Conservation (phyloP, 2,329 filamentous ascomycete genomes). For the Bipolaris gigantea region DNA sequence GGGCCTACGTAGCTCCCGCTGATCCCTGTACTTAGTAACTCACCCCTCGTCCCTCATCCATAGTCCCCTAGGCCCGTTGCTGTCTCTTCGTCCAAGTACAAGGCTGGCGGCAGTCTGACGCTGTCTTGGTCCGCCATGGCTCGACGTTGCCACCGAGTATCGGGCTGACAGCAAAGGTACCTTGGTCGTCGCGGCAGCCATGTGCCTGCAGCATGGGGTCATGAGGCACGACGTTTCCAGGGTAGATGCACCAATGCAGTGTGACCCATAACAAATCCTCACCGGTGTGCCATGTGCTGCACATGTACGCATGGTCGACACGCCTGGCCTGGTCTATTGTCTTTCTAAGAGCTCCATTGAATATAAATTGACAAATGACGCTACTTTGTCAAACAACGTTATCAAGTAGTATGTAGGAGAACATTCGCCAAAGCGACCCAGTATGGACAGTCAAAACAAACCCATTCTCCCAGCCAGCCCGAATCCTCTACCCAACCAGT, state of each 20-base stretch:
- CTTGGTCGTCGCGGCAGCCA: neutral
- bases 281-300: constrained; percentile 8
- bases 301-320: constrained; percentile 10
- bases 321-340: constrained; percentile 2
- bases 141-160: neutral
- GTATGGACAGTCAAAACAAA: constrained; percentile 9
- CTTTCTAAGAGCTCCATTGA: constrained; percentile 25
- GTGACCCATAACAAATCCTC: constrained; percentile 8
- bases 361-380: constrained; percentile 34
- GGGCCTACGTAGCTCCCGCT: neutral
- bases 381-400: constrained; percentile 28
- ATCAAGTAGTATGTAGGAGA: constrained; percentile 26
- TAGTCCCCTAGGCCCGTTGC: constrained; percentile 24
- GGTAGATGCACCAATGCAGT: constrained; percentile 5
- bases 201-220: neutral
- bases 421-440: constrained; percentile 10
- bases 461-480: constrained; percentile 3
- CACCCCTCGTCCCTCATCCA: neutral
- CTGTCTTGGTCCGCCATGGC: neutral
- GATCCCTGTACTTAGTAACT: constrained; percentile 3
- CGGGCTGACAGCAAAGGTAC: neutral
- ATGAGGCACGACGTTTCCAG: constrained; percentile 1
- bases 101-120: constrained; percentile 1
- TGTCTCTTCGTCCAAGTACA: constrained; percentile 12
- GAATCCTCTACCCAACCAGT: constrained; percentile 11